Evolutionary conservation across 352 stramenopile species (phyloP), one percentile per base, ranked within the genome.

Genomic region (Pythium graminicola): DNA sequence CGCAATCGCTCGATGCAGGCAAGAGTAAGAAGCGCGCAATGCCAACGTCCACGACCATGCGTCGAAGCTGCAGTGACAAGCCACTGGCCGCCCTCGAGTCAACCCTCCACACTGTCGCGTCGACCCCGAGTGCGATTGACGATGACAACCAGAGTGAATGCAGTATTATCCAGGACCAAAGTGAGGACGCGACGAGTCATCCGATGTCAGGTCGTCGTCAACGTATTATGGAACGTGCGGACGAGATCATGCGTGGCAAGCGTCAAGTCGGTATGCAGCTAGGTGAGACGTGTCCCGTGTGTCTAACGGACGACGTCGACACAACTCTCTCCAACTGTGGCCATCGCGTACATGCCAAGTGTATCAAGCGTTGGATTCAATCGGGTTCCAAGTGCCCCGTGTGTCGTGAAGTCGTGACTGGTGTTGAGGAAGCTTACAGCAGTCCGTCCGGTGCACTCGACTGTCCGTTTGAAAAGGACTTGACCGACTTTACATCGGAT

Each of bases 361-460:
- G 78, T 46, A 86, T 89, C 53, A 86, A 85, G 59, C 78, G 73
- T 22, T 84, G 71, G 73, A 75, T 89, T 40, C 75, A 86, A 58
- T 78, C 70, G 6, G 72, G 72, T 35, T 73, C 73, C 38, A 73
- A 73, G 32, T 89, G 78, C 29, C 78, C 78, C 17, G 73, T 86
- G 60, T 89, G 78, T 39, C 65, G 75, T 16, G 67, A 89, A 28
- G 60, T 78, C 28, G 73, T 89, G 6, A 69, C 70, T 11, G 72
- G 70, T 24, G 65, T 89, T 0, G 39, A 81, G 11, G 69, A 83
- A 27, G 72, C 70, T 4, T 88, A 81, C 46, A 62, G 65, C 24
- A 69, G 59, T 20, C 73, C 76, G 5, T 52, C 49, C n/a, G 47
- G 41, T 10, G 59, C 59, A 23, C 28, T 51, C 4, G 57, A 75